Conservation (phyloP, 2,329 filamentous ascomycete genomes). For the Aspergillus hiratsukae region DNA sequence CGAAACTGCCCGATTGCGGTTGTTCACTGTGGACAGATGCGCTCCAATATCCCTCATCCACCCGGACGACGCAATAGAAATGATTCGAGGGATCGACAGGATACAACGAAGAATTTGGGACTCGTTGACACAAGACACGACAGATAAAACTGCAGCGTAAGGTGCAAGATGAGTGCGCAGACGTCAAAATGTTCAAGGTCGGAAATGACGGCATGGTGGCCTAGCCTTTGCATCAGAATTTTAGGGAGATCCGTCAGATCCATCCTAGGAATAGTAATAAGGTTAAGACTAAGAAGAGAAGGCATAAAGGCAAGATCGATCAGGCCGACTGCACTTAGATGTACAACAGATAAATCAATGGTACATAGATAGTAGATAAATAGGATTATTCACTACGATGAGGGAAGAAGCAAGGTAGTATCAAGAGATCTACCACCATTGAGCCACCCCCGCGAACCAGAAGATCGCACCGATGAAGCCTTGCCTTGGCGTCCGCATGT, state of each 20-base stretch:
- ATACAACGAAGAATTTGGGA: not conserved
- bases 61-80: not conserved
- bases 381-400: not conserved
- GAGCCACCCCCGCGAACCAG: not conserved
- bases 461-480: not conserved
- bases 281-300: not conserved
- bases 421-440: not conserved
- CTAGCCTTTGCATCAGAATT: not conserved
- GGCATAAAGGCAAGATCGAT: not conserved
- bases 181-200: not conserved
- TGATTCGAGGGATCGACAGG: slow-evolving; percentile 3
- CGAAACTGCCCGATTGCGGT: slow-evolving; percentile 21
- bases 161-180: not conserved
- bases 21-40: slow-evolving; percentile 2
- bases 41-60: not conserved
- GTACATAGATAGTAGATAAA: not conserved
- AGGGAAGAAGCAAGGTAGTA: not conserved
- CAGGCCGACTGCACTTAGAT: not conserved
- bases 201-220: slow-evolving; percentile 7
- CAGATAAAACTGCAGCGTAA: not conserved
- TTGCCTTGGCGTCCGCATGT: not conserved
- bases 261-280: not conserved
- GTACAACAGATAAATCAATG: not conserved
- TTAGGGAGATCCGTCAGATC: not conserved
- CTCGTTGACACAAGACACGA: not conserved